phyloP scores from a whole-genome alignment of 2,329 filamentous ascomycete genomes.

The Cladorrhinum sp. region DNA sequence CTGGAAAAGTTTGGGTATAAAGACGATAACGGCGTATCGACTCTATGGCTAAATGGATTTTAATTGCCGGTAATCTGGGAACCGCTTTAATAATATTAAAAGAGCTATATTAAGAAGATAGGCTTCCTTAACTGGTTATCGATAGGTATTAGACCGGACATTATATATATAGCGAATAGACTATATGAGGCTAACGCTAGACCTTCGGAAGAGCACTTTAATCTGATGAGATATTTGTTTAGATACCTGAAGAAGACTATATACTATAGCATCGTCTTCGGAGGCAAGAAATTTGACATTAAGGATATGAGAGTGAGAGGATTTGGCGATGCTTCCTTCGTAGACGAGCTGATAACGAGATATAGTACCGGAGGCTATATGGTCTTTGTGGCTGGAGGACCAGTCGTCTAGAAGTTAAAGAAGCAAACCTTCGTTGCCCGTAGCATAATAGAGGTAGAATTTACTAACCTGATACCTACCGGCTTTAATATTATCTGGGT shows the following conservation, averaged over 20 bases:
- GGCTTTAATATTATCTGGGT: slow-evolving; percentile 3
- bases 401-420: background rate
- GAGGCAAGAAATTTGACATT: too few relatives aligned
- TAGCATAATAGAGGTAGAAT: slow-evolving; percentile 9
- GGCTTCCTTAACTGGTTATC: slow-evolving; percentile 1
- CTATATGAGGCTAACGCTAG: slow-evolving; percentile 3
- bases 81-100: too few relatives aligned
- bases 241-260: too few relatives aligned
- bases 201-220: background rate
- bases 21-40: too few relatives aligned
- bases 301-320: too few relatives aligned
- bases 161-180: background rate
- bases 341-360: background rate
- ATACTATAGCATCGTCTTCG: too few relatives aligned
- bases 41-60: too few relatives aligned
- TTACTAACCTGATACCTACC: slow-evolving; percentile 11
- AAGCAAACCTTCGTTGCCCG: background rate
- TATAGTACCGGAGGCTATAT: background rate
- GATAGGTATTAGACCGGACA: slow-evolving; percentile 4
- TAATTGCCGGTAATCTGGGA: too few relatives aligned
- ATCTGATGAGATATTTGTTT: background rate
- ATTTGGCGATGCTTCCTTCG: slow-evolving; percentile 7
- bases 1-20: background rate
- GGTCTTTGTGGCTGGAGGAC: background rate
- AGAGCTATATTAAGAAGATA: slow-evolving; percentile 4